A percentile compares a stretch with the other conserved stretches of the same genome.
These are phyloP conservation scores for Phaeodactylum tricornutum DNA, from an alignment of 108 stramenopile species.

Conservation along the genomic window DNA sequence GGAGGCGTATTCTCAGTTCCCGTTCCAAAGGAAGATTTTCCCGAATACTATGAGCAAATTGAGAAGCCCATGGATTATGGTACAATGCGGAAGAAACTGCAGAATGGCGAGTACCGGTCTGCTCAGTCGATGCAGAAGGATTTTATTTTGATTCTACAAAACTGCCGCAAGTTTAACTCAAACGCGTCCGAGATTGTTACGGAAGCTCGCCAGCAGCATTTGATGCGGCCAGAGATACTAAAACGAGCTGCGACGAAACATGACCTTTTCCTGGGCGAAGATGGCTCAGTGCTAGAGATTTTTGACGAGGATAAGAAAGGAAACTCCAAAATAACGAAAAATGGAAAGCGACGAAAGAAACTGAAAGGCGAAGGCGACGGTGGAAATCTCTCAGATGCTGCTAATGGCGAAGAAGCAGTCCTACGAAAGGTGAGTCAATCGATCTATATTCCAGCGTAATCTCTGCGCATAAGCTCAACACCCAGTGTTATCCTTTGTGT, in stretches of 20 bases:
- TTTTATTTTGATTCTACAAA: conserved; percentile 68
- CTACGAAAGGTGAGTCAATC: too few relatives aligned
- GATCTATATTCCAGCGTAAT: too few relatives aligned
- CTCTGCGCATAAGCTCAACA: too few relatives aligned
- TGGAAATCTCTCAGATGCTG: too few relatives aligned
- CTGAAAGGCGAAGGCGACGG: background rate
- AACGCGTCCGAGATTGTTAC: conserved; percentile 75
- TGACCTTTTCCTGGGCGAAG: conserved; percentile 69
- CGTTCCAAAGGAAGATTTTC: conserved; percentile 71
- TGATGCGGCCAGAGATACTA: conserved; percentile 55
- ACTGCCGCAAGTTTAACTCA: conserved; percentile 73
- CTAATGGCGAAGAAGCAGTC: too few relatives aligned
- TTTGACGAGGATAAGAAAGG: conserved; percentile 36
- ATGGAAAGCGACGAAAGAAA: conserved; percentile 15
- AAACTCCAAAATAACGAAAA: conserved; percentile 10
- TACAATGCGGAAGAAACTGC: conserved; percentile 74
- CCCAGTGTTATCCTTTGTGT: too few relatives aligned
- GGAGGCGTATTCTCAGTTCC: conserved; percentile 73
- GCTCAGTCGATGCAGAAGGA: conserved; percentile 86
- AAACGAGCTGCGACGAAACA: conserved; percentile 65
- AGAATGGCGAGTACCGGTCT: conserved; percentile 75
- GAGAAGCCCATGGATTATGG: conserved; percentile 80
- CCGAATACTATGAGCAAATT: conserved; percentile 83
- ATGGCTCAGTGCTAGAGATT: conserved; percentile 67
- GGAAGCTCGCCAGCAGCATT: conserved; percentile 61